Base-by-base conservation (phyloP, 2,329 filamentous ascomycete genomes). In the Diplodia seriata region DNA sequence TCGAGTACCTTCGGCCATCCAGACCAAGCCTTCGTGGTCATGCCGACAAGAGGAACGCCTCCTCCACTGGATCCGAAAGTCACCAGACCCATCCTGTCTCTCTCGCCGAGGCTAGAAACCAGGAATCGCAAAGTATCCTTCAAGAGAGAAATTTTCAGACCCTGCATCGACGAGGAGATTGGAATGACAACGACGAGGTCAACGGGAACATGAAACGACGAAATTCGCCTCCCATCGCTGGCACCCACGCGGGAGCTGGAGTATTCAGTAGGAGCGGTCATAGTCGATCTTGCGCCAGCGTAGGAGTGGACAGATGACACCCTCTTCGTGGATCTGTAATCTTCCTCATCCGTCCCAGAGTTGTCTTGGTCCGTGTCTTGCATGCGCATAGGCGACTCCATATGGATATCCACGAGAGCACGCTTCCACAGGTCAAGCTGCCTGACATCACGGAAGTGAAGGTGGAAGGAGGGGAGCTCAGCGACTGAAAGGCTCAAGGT, bases 141-240 rank as follows among this genome's bases (percentile, higher is more conserved):
- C 15, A 99, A 88, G 1, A 99, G 85, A 70, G 94, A 97, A 76
- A 98, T 97, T 82, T 99, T 99, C 69, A 99, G 87, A n/a, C 95
- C 95, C 79, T 98, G 95, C 94, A 98, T 99, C 0, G 95, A 98
- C 0, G 94, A 97, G 0, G 95, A 98, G 6, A 99, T 93, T 0
- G 95, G 95, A 40, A 99, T 94, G 26, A 99, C 95, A 0, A 98
- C 93, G 0, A 99, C 94, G 36, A 99, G 89, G 76, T 99, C 95
- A 66, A 98, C 88, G 1, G 95, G 94, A 18, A 98, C 92, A 76
- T 99, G 95, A 57, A 94, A 78, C 6, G 90, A 86, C 80, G 81
- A 67, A 74, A 80, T 73, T 26, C 82, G 73, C 79, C 75, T 77
- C 20, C 86, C 86, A 50, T 81, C 80, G 26, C 74, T 70, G 49